A percentile compares a stretch with the other conserved stretches of the same genome.
Evolutionary conservation across 2,329 filamentous ascomycete genomes (phyloP).

Genomic region (Coniochaeta sp.): DNA sequence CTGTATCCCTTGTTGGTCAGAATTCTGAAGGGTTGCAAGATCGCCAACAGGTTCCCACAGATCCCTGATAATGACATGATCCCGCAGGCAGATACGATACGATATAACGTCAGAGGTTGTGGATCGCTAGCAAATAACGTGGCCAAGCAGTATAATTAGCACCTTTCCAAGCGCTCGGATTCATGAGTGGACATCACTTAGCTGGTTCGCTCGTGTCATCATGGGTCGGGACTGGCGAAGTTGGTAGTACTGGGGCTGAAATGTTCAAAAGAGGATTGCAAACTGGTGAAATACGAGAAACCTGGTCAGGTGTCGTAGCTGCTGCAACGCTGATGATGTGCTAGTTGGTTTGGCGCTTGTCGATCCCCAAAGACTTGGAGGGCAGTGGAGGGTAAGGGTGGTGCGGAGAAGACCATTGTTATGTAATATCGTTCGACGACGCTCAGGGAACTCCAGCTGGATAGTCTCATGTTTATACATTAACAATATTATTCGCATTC

Average conservation of each 20-base stretch:
- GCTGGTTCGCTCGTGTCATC: background rate
- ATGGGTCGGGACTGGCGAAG: no score
- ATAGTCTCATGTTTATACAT: no score
- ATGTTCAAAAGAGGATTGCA: no score
- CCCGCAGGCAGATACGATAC: background rate
- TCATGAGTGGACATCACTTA: background rate
- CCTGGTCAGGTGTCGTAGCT: background rate
- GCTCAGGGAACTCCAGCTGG: no score
- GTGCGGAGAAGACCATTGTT: no score
- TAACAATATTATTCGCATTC: no score
- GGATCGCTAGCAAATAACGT: background rate
- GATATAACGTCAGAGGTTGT: background rate
- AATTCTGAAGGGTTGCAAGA: background rate
- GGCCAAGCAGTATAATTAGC: background rate
- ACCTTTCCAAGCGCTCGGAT: background rate
- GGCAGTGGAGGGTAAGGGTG: no score
- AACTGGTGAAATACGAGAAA: background rate
- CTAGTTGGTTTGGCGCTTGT: background rate
- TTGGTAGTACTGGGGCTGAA: no score
- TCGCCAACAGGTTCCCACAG: background rate
- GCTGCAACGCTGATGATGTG: conserved; percentile 1
- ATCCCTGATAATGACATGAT: background rate
- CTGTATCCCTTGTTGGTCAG: background rate
- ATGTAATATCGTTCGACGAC: no score
- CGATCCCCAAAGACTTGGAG: background rate